Conservation (phyloP, 352 stramenopile species). For the Phytophthora aleatoria region DNA sequence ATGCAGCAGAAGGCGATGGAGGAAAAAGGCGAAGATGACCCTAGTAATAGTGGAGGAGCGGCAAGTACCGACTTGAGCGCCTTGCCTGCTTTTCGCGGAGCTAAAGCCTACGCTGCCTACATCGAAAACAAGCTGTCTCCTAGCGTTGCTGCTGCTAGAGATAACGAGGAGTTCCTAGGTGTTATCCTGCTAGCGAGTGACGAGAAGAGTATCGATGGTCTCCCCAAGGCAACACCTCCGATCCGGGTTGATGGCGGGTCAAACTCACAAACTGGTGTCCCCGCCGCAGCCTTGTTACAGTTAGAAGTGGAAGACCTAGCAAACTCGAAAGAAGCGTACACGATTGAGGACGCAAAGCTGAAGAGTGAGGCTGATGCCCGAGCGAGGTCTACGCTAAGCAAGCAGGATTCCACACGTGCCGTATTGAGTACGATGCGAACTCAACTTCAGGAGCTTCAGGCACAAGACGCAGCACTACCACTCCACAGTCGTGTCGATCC, state of each 20-base stretch:
- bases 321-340: slow-evolving; percentile 83
- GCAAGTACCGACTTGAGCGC: slow-evolving; percentile 54
- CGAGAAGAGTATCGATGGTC: slow-evolving; percentile 37
- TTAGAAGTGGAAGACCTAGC: slow-evolving; percentile 74
- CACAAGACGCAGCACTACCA: slow-evolving; percentile 59
- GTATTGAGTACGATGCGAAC: slow-evolving; percentile 85
- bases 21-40: slow-evolving; percentile 52
- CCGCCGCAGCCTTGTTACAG: slow-evolving; percentile 22
- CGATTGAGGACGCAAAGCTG: slow-evolving; percentile 92
- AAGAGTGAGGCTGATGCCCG: slow-evolving; percentile 89
- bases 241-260: slow-evolving; percentile 10
- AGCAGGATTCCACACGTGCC: slow-evolving; percentile 88
- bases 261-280: slow-evolving; percentile 23
- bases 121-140: slow-evolving; percentile 53
- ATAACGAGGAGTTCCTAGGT: slow-evolving; percentile 59
- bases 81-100: slow-evolving; percentile 70
- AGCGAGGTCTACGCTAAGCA: slow-evolving; percentile 60
- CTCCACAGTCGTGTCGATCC: slow-evolving; percentile 61
- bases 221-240: slow-evolving; percentile 24
- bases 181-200: slow-evolving; percentile 56
- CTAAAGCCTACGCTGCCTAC: slow-evolving; percentile 73
- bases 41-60: slow-evolving; percentile 33
- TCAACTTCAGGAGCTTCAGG: slow-evolving; percentile 74
- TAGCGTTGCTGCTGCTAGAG: slow-evolving; percentile 32
- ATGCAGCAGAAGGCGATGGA: slow-evolving; percentile 52